Base-by-base conservation (phyloP, 2,329 filamentous ascomycete species). In the Pseudomassariella vexata region DNA sequence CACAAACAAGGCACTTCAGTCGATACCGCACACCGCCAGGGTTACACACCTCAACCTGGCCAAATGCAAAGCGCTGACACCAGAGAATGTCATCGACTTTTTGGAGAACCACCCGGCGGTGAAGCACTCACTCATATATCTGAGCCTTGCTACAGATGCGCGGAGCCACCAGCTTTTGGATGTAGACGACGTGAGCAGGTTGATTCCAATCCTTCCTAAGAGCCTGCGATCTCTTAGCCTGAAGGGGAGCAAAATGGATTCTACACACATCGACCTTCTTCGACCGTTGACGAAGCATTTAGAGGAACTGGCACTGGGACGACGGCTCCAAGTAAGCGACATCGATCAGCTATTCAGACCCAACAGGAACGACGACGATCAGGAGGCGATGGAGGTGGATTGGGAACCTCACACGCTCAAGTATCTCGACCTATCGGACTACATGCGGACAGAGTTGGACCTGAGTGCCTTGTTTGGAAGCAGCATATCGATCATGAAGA, bases 21-120 rank as follows among this genome's bases (percentile, higher is more conserved):
- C 76, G 14, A 84, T 90, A 40, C 83, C 85, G 1, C 52, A 66
- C n/a, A 79, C 79, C 5, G 85, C 85, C 9, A 68, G 65, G 40
- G 70, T 90, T 42, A 88, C 82, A 1, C 85, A 92, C 52, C 63
- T 92, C 33, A 89, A 87, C 49, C 62, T 92, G 28, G 77, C 82
- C 41, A 85, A 84, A 57, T 90, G 85, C 65, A 78, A 75, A 32
- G 69, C 76, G 32, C 66, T 92, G 32, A 75, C 76, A 8, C 78
- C 83, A 1, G 62, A 73, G 10, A 72, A 63, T 7, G 74, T 90
- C 11, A 76, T 87, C 39, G 67, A 80, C 36, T 89, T 90, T 50
- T 57, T 90, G 37, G 68, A 72, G 10, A 73, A 71, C 18, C 85
- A 90, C 50, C 81, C 83, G 2, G 79, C 85, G 3, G 79, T 78